Evolutionary conservation across 305 asterid genomes (phyloP).

Genomic region (Caryopteris hybrid): DNA sequence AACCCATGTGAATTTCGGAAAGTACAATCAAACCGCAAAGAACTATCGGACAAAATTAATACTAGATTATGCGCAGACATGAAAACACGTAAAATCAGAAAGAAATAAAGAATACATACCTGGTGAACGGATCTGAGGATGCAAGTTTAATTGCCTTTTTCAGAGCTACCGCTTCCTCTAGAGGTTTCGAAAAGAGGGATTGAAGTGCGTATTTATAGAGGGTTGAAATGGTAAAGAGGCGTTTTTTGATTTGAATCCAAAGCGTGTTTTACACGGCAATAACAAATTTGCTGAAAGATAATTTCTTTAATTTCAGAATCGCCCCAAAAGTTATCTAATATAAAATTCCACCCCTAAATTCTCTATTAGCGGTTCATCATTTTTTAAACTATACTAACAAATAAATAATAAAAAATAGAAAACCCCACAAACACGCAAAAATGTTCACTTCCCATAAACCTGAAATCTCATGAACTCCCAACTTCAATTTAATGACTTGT

Average conservation of each 20-base stretch:
- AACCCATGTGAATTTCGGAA: background rate
- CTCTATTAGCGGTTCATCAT: too few relatives aligned
- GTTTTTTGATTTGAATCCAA: constrained; percentile 14
- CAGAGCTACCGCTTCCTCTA: constrained; percentile 15
- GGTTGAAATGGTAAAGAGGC: constrained; percentile 2
- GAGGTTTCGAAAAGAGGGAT: background rate
- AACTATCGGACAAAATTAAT: background rate
- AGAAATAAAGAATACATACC: constrained; percentile 16
- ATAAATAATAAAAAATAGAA: background rate
- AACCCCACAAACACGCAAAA: too few relatives aligned
- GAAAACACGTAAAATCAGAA: background rate
- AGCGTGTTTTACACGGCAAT: constrained; percentile 7
- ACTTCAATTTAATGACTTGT: too few relatives aligned
- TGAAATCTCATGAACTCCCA: too few relatives aligned
- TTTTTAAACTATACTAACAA: too few relatives aligned
- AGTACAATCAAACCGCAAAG: background rate
- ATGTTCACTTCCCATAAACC: too few relatives aligned
- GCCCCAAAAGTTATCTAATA: background rate
- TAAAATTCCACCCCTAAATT: background rate
- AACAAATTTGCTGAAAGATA: background rate
- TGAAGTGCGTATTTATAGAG: background rate
- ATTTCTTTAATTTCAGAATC: background rate
- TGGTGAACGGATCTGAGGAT: constrained; percentile 19
- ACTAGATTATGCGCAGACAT: background rate
- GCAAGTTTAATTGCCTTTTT: constrained; percentile 5